phyloP scores from a whole-genome alignment of 2,329 filamentous ascomycete genomes.

The Fusarium pseudograminearum region DNA sequence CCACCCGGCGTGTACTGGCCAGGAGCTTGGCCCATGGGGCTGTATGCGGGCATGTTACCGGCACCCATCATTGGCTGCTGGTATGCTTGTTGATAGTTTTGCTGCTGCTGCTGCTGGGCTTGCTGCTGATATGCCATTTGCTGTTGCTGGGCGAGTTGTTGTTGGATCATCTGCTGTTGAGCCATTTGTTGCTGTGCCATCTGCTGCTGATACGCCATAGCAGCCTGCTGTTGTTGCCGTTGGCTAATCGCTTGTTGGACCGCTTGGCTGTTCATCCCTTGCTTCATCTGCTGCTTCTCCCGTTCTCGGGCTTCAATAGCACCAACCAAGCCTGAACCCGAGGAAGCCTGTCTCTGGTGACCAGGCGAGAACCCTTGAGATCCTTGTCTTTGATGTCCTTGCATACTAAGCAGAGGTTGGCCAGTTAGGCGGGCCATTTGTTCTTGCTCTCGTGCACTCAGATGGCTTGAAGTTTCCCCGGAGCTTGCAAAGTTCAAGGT shows the following conservation, averaged over 20 bases:
- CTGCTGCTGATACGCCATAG: conserved; percentile 53
- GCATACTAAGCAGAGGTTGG: conserved; percentile 77
- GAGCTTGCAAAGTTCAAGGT: conserved; percentile 62
- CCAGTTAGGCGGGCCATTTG: conserved; percentile 87
- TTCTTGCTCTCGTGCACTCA: conserved; percentile 91
- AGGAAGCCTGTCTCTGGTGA: conserved; percentile 62
- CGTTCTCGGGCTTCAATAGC: conserved; percentile 84
- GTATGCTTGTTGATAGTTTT: conserved; percentile 42
- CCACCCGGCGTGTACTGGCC: conserved; percentile 39
- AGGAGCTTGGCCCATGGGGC: conserved; percentile 41
- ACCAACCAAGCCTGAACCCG: conserved; percentile 76
- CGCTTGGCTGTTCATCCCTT: conserved; percentile 66
- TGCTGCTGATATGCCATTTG: conserved; percentile 62
- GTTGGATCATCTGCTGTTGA: conserved; percentile 45
- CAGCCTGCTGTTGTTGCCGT: conserved; percentile 36
- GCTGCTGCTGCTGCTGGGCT: conserved; percentile 50
- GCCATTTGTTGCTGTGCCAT: conserved; percentile 62
- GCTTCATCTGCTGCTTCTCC: conserved; percentile 78
- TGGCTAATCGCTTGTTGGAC: conserved; percentile 42
- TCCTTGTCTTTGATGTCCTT: conserved; percentile 64
- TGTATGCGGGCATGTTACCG: conserved; percentile 45
- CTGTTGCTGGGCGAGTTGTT: conserved; percentile 46
- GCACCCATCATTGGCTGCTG: conserved; percentile 46
- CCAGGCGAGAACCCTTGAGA: conserved; percentile 69
- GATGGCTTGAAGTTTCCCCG: conserved; percentile 61